A percentile compares a stretch with the other conserved stretches of the same genome.
Conservation (phyloP, 768 basidiomycete genomes). For the Tricholoma sp. region DNA sequence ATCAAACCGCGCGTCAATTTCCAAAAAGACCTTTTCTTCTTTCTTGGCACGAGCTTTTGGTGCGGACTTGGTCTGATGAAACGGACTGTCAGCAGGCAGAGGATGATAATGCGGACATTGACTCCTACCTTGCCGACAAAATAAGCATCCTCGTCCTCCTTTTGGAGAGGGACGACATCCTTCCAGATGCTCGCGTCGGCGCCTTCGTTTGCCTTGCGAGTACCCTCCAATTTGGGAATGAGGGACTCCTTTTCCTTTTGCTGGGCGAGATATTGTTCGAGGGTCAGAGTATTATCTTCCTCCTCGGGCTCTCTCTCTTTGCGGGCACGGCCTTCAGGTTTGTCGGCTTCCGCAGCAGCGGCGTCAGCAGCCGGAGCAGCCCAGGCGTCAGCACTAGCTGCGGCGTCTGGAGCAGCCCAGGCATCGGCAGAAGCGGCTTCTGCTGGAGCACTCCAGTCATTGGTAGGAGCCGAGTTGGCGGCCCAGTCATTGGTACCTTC, state of each 20-base stretch:
- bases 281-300: conserved; percentile 89
- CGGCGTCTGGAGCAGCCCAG: conserved; percentile 31
- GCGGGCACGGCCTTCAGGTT: conserved; percentile 34
- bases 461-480: conserved; percentile 40
- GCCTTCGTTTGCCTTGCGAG: conserved; percentile 80
- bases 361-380: background rate
- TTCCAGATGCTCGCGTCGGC: conserved; percentile 65
- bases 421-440: conserved; percentile 21
- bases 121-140: conserved; percentile 82
- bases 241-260: conserved; percentile 57
- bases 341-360: conserved; percentile 34
- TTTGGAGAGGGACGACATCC: conserved; percentile 61
- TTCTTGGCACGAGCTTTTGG: conserved; percentile 73
- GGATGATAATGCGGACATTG: background rate
- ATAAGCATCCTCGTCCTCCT: conserved; percentile 75
- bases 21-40: conserved; percentile 87
- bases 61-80: conserved; percentile 51
- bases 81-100: conserved; percentile 4
- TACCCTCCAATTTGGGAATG: conserved; percentile 74
- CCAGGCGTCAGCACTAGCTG: conserved; percentile 20
- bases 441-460: conserved; percentile 36
- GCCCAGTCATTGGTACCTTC: conserved; percentile 50
- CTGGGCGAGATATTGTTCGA: conserved; percentile 90
- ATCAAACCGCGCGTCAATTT: conserved; percentile 88
- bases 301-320: conserved; percentile 70